Conservation (phyloP, 352 stramenopile species). For the Phytophthora hybrid region DNA sequence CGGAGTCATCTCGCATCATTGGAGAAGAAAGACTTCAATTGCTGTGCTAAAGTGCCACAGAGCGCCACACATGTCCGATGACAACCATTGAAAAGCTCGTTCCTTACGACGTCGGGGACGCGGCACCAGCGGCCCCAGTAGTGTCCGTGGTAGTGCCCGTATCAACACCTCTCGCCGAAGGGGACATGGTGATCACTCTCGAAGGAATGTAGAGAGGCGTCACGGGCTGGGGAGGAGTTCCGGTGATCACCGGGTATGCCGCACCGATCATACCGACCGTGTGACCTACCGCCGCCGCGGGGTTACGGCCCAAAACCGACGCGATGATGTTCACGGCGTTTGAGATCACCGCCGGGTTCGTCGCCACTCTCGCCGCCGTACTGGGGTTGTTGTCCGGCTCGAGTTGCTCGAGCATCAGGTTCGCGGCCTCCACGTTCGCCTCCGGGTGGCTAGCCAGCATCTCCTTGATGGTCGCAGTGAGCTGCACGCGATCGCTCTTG, state of each 20-base stretch:
- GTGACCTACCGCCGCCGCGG: constrained; percentile 8
- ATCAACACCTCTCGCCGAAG: not conserved
- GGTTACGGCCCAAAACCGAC: constrained; percentile 15
- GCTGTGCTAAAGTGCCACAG: not conserved
- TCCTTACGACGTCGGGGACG: not conserved
- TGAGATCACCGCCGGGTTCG: constrained; percentile 9
- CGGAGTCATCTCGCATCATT: too few relatives aligned
- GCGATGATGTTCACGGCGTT: constrained; percentile 22
- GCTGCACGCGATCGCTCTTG: constrained; percentile 22
- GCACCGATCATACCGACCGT: constrained; percentile 13
- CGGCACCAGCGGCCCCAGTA: too few relatives aligned
- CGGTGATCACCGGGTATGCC: constrained; percentile 4
- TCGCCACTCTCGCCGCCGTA: not conserved
- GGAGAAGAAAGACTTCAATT: too few relatives aligned
- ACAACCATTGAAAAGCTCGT: not conserved
- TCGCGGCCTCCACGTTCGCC: not conserved
- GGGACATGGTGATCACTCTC: not conserved
- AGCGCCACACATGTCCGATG: not conserved
- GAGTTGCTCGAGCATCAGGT: not conserved
- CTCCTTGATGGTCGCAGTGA: constrained; percentile 23
- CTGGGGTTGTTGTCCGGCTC: not conserved
- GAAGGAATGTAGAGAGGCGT: not conserved
- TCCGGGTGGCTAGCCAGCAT: constrained; percentile 19
- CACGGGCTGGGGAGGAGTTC: not conserved
- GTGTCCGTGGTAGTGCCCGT: not conserved